Evolutionary conservation across 352 stramenopile species (phyloP), one percentile per base, ranked within the genome.

Genomic region (Lagenidium giganteum): DNA sequence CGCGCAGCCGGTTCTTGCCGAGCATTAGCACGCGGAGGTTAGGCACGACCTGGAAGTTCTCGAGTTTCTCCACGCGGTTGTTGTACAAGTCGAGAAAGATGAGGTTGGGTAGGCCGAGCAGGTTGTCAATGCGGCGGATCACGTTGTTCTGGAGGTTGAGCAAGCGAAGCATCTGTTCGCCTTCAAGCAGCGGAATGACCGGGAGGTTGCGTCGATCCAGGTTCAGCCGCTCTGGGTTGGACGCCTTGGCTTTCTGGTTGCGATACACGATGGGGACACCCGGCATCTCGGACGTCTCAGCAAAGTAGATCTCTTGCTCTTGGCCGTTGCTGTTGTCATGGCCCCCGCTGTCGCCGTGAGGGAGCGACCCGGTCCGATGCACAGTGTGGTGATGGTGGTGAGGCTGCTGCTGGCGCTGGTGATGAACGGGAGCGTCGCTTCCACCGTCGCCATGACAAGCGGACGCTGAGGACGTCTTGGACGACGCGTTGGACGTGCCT

Each of bases 61-160:
- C 75, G 7, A 92, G 70, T 65, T 64, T 73, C 75, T 91, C 79
- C 18, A 97, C 85, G 8, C 79, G 61, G 54, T 97, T 97, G 57
- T 96, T 96, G 67, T 96, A 96, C 12, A 97, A 61, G 30, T 97
- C 87, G 0, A 97, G 54, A 33, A 96, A 97, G 25, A 97, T 96
- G 31, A 97, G 57, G 47, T 95, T 96, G 0, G 80, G 76, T 4
- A 97, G 58, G 14, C 80, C 74, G 7, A 77, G 33, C 13, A 96
- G 54, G 53, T 96, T 95, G 17, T 85, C 68, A 34, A 97, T 96
- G 24, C 57, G 55, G 8, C 53, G 62, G 43, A 97, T 96, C 9
- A 69, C 43, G 53, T 97, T 97, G 65, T 96, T 96, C 57, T 97
- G 87, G 20, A 94, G 61, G 50, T 96, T 96, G 20, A 97, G 67